A percentile compares a stretch with the other conserved stretches of the same genome.
Conservation (phyloP, 768 basidiomycete genomes). For the Kondoa malvinella region DNA sequence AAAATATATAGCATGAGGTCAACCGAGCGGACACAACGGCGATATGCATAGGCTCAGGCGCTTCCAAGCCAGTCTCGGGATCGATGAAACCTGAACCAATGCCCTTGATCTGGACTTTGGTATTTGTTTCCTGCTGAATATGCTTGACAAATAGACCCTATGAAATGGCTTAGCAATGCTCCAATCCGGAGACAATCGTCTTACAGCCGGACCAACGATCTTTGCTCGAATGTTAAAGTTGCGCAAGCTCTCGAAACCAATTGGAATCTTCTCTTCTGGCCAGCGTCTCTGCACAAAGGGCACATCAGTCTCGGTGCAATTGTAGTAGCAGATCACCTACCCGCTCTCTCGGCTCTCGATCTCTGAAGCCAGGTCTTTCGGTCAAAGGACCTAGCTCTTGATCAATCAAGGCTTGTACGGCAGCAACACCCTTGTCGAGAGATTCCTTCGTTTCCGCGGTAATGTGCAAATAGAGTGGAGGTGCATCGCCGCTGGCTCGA, state of each 20-base stretch:
- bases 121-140: conserved; percentile 88
- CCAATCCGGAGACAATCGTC: conserved; percentile 23
- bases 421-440: conserved; percentile 32
- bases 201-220: conserved; percentile 80
- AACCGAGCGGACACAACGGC: conserved; percentile 54
- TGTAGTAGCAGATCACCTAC: conserved; percentile 5
- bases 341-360: conserved; percentile 27
- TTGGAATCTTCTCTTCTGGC: conserved; percentile 89
- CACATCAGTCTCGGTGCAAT: not conserved
- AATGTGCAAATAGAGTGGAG: conserved; percentile 84
- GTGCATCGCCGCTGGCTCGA: conserved; percentile 81
- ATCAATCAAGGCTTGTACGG: conserved; percentile 34
- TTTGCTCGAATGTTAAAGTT: conserved; percentile 98
- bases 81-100: conserved; percentile 88
- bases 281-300: conserved; percentile 58
- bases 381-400: conserved; percentile 35
- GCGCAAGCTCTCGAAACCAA: conserved; percentile 71
- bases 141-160: conserved; percentile 96
- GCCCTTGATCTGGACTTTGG: conserved; percentile 94
- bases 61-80: conserved; percentile 68
- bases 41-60: conserved; percentile 78
- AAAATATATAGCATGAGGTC: not conserved
- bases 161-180: not conserved
- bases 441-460: conserved; percentile 42
- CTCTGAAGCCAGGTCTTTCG: conserved; percentile 42